phyloP scores from a whole-genome alignment of 805 yeast genomes.

The Yamadazyma ubonensis region DNA sequence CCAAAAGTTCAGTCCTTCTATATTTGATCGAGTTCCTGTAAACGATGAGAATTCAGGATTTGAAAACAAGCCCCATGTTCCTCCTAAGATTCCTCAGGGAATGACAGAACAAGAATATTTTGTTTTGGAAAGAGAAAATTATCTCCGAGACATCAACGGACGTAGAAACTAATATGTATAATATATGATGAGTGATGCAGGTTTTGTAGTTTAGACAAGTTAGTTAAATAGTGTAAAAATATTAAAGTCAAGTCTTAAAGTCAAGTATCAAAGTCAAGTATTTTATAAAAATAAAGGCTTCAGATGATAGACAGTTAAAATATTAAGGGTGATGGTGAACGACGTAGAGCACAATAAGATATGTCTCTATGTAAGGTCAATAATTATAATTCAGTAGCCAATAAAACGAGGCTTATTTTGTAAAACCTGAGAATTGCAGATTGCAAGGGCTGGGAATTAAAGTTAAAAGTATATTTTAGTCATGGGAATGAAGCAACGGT shows the following conservation, averaged over 20 bases:
- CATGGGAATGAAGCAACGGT: neutral
- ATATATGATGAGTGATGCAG: neutral
- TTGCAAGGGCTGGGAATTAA: neutral
- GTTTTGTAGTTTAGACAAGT: neutral
- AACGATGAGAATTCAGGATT: constrained; percentile 22
- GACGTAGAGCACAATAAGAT: no score
- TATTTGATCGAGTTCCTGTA: constrained; percentile 29
- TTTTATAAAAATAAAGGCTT: no score
- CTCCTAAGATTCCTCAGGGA: constrained; percentile 46
- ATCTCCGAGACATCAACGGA: constrained; percentile 39
- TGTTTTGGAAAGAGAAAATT: constrained; percentile 39
- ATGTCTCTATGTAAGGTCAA: no score
- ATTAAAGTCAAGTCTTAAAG: no score
- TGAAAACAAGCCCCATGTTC: constrained; percentile 39
- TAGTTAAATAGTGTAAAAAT: no score
- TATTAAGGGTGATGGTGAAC: no score
- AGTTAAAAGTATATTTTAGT: no score
- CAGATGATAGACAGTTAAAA: no score
- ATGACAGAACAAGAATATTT: constrained; percentile 42
- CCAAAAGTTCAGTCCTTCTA: constrained; percentile 32
- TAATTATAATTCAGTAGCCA: no score
- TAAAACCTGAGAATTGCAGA: neutral
- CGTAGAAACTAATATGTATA: constrained; percentile 18
- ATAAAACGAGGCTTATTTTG: no score
- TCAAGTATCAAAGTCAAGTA: no score